Percentiles rank a stretch among this genome's conserved stretches.
phyloP scores from a whole-genome alignment of 495 filamentous ascomycete species.

The Bathelium albidoporum region DNA sequence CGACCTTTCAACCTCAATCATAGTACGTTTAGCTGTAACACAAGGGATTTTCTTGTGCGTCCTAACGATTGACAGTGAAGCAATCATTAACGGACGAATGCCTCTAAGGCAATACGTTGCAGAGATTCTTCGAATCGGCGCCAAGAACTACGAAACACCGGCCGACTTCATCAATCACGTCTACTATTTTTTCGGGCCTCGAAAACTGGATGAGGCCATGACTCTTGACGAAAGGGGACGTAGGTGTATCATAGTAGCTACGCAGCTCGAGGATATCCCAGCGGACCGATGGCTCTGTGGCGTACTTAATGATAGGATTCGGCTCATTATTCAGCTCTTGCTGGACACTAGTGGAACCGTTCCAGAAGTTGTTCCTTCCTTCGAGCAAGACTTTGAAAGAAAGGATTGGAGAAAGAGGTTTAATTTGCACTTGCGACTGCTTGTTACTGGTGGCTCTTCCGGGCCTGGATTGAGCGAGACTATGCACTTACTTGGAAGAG shows the following conservation, averaged over 20 bases:
- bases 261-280: slow-evolving; percentile 6
- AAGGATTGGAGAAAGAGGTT: neutral
- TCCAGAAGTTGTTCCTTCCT: neutral
- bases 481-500: neutral
- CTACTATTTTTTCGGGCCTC: slow-evolving; percentile 51
- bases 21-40: slow-evolving; percentile 17
- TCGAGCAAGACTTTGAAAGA: neutral
- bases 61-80: slow-evolving; percentile 11
- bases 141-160: slow-evolving; percentile 51
- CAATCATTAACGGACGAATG: slow-evolving; percentile 3
- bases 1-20: slow-evolving; percentile 11
- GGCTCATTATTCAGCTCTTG: slow-evolving; percentile 1
- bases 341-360: neutral
- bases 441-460: neutral
- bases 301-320: neutral
- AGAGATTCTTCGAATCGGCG: slow-evolving; percentile 47
- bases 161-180: slow-evolving; percentile 49
- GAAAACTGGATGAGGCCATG: neutral
- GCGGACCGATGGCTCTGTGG: neutral
- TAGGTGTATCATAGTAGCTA: neutral
- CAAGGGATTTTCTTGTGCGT: slow-evolving; percentile 4
- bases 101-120: slow-evolving; percentile 32
- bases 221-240: neutral
- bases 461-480: neutral
- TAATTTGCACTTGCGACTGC: neutral